Base-by-base conservation (phyloP, 1,284 basidiomycete species). In the Pseudomicrostroma phylloplanum region DNA sequence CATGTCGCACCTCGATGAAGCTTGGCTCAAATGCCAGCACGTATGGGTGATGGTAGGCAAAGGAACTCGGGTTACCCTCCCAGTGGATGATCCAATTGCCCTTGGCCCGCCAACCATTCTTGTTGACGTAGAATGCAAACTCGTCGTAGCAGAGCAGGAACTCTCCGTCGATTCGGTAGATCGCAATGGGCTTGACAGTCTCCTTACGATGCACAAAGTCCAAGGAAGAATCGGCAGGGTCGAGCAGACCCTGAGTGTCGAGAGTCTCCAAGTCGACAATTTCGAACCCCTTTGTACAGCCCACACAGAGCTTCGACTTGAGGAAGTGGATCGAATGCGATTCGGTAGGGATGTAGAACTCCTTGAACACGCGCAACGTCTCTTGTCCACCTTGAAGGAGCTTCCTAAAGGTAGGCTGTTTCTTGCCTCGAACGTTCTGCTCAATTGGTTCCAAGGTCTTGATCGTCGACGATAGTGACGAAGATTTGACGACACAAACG, bases 71-170 rank as follows among this genome's bases (percentile, higher is more conserved):
- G 53, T 85, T 84, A 3, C 96, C 96, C 81, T 98, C 93, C 96
- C 96, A 99, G 72, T 91, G 85, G 25, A 98, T 89, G 83, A 94
- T 91, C 84, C 96, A 97, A 65, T 91, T 88, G 69, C 86, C 88
- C 60, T 91, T 84, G 55, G 92, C 90, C 61, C 92, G 84, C 84
- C 91, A 91, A 12, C 96, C 96, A 70, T 88, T 94, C 83, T 91
- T 92, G 81, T 97, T 96, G 73, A 98, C 92, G 81, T 96, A 98
- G 79, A 99, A 97, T 0, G 96, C 94, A 79, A 96, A 97, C 81
- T 97, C 94, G 81, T 97, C 94, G 81, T 98, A 99, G 80, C 96
- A 99, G 51, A 99, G 81, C 64, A 99, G 81, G 81, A 99, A 98
- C 77, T 97, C 94, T 74, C 92, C 92, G 70, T 93, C 91, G 68